Percentiles rank a stretch among this genome's conserved stretches.
phyloP scores from a whole-genome alignment of 2,329 filamentous ascomycete genomes.

The Aspergillus costaricaensis region DNA sequence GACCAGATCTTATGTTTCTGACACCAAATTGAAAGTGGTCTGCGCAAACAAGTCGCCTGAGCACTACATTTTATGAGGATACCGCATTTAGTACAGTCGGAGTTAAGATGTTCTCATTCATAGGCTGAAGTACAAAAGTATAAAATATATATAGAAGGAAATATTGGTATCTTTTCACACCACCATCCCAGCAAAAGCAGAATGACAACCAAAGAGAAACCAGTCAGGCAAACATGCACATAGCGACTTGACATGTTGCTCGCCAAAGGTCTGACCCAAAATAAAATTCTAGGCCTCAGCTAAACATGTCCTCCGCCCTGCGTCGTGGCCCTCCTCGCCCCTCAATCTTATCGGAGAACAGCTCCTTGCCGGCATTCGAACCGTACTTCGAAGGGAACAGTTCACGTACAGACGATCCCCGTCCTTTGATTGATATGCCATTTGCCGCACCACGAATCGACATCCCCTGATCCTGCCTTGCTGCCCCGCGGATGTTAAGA shows the following conservation, averaged over 20 bases:
- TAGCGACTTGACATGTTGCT: not conserved
- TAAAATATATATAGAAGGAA: conserved; percentile 1
- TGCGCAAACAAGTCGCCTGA: not conserved
- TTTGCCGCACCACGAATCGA: conserved; percentile 46
- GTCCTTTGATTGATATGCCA: conserved; percentile 70
- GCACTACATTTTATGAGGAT: too few species aligned
- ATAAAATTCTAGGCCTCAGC: conserved; percentile 44
- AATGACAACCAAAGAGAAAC: not conserved
- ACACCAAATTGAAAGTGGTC: not conserved
- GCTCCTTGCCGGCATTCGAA: conserved; percentile 66
- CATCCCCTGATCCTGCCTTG: conserved; percentile 45
- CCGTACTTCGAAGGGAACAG: conserved; percentile 66
- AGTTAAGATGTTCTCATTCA: not conserved
- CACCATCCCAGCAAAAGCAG: not conserved
- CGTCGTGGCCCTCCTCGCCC: conserved; percentile 62
- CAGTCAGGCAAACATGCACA: not conserved
- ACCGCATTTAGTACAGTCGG: too few species aligned
- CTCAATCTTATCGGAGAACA: conserved; percentile 64
- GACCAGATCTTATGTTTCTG: not conserved
- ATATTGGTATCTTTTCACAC: conserved; percentile 11
- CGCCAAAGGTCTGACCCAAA: not conserved
- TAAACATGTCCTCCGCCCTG: conserved; percentile 72
- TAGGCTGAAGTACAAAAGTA: not conserved
- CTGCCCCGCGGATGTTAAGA: conserved; percentile 64
- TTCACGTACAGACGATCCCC: conserved; percentile 65